Base-by-base conservation (phyloP, 2,329 filamentous ascomycete species). In the Ceratocystis ficicola region DNA sequence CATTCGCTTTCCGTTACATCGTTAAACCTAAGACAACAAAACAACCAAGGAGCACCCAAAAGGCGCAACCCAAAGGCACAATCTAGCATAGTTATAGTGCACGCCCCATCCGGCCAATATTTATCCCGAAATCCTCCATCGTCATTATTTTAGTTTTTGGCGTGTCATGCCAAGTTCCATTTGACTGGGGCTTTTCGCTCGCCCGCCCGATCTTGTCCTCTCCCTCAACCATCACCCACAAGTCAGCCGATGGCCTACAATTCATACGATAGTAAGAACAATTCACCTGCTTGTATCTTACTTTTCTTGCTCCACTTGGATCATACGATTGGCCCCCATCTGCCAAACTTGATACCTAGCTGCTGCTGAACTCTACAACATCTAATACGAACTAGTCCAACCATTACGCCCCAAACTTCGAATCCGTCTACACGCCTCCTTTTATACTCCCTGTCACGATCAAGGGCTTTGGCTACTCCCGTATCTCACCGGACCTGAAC, bases 121-220 rank as follows among this genome's bases (percentile, higher is more conserved):
- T 59, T 59, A 59, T 36, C 55, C 55, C 55, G 55, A 59, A 30
- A 36, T 59, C 55, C 55, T 59, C 55, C 55, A 59, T 59, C 55
- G 55, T 59, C 55, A 59, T 59, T 57, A 57, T 57, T 57, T 36
- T 59, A 36, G 55, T 30, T 32, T 41, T 59, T 59, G 28, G 12
- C 55, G 55, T 59, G 55, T 36, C 28, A 59, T 25, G 55, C 28
- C 55, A 15, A 59, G 15, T 36, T 59, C 28, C 55, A 59, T n/a
- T 36, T n/a, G 55, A 36, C 55, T 59, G 28, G 25, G 28, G 17
- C 17, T 59, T 25, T 59, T 52, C 20, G 20, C 55, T 36, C 55
- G 55, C 55, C 32, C 55, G 30, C 55, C 8, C 28, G 28, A 36
- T 25, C 28, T 30, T 30, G 48, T 28, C 36, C 36, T 41, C 12